phyloP scores from a whole-genome alignment of 176 grass and related monocot genomes.

The Cenchrus purpureus region DNA sequence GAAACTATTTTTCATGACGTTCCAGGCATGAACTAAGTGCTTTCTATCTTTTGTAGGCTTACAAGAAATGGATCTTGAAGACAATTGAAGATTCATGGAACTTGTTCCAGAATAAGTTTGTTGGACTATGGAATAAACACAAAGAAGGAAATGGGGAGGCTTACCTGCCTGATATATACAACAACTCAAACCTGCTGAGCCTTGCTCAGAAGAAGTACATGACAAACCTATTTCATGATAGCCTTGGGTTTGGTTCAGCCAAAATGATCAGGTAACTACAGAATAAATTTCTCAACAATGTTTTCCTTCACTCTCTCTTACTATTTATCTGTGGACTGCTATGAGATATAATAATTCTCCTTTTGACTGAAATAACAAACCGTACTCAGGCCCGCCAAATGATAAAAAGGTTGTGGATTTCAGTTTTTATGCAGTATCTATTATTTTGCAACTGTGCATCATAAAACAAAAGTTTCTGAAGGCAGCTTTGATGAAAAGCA shows the following conservation, averaged over 20 bases:
- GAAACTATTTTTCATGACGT: neutral
- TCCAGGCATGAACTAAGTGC: neutral
- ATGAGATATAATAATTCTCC: neutral
- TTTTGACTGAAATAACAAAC: neutral
- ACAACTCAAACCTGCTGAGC: conserved; percentile 57
- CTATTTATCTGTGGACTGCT: neutral
- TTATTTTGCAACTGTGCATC: neutral
- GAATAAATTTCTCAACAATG: neutral
- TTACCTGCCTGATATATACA: conserved; percentile 74
- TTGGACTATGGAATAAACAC: conserved; percentile 81
- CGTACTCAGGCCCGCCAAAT: neutral
- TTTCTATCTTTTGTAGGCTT: conserved; percentile 40
- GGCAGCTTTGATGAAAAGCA: neutral
- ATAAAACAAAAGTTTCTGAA: neutral
- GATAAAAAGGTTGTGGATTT: neutral
- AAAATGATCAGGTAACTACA: conserved; percentile 93
- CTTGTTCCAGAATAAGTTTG: conserved; percentile 74
- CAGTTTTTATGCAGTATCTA: neutral
- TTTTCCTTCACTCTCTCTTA: neutral
- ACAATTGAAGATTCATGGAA: conserved; percentile 70
- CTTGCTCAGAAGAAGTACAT: conserved; percentile 85
- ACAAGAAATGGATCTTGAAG: conserved; percentile 87
- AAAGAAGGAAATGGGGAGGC: conserved; percentile 82
- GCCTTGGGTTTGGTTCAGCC: conserved; percentile 93
- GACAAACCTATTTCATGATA: conserved; percentile 76